Conservation (phyloP, 1,284 basidiomycete species). For the Cutaneotrichosporon sp. region DNA sequence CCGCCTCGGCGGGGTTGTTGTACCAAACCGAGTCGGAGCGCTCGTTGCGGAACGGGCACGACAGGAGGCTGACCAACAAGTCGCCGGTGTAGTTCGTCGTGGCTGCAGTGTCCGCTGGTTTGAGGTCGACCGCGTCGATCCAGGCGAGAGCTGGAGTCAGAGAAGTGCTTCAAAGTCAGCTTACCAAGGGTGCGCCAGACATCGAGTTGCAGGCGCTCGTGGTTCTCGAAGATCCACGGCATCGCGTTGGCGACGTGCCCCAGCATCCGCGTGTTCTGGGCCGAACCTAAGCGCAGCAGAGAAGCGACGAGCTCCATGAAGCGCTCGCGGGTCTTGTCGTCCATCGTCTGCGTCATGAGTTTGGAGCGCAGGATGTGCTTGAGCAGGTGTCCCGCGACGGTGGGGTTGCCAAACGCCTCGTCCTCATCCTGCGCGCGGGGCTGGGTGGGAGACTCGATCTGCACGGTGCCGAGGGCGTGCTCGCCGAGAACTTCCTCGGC, state of each 20-base stretch:
- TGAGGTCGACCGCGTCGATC: constrained; percentile 34
- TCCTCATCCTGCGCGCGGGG: constrained; percentile 5
- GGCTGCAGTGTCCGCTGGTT: constrained; percentile 26
- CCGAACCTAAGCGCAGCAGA: constrained; percentile 29
- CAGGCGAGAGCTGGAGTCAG: constrained; percentile 32
- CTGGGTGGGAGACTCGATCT: constrained; percentile 11
- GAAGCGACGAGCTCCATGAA: constrained; percentile 26
- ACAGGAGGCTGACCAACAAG: constrained; percentile 43
- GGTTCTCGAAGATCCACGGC: constrained; percentile 40
- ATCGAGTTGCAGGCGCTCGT: constrained; percentile 38
- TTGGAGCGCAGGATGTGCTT: constrained; percentile 34
- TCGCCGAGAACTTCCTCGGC: constrained; percentile 29
- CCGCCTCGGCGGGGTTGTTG: constrained; percentile 23
- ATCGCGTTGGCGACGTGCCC: constrained; percentile 45
- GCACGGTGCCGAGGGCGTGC: constrained; percentile 19
- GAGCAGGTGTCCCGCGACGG: constrained; percentile 33
- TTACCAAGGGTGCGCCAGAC: constrained; percentile 39
- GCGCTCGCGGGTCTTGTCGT: constrained; percentile 8
- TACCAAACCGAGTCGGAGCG: constrained; percentile 40
- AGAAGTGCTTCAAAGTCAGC: background rate
- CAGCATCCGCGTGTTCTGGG: constrained; percentile 34
- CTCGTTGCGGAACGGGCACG: constrained; percentile 41
- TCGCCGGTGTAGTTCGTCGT: constrained; percentile 45
- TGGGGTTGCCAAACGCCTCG: constrained; percentile 26
- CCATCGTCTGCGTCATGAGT: constrained; percentile 22